Conservation (phyloP, 345 rosid species). For the Arabis hirsuta region DNA sequence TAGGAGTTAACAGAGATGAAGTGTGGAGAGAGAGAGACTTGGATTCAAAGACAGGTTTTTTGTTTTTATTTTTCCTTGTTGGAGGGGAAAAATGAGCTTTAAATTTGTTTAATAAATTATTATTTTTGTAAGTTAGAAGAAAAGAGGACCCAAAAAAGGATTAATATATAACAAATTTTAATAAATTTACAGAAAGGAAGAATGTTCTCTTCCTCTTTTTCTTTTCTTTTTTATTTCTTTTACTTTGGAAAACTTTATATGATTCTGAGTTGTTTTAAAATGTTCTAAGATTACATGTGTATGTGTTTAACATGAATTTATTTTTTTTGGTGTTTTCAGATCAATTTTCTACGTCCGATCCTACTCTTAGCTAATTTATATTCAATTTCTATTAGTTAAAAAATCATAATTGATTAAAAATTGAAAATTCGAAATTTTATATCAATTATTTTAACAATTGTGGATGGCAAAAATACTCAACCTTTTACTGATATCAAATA, state of each 20-base stretch:
- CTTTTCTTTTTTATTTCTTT: background rate
- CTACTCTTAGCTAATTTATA: background rate
- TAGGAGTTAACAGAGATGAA: constrained; percentile 40
- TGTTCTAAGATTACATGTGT: background rate
- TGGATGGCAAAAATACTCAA: too few species aligned
- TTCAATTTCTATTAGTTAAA: background rate
- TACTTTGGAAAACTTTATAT: constrained; percentile 28
- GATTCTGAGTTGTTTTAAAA: constrained; percentile 12
- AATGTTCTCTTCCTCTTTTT: constrained; percentile 21
- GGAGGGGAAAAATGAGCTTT: constrained; percentile 38
- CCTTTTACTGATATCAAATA: too few species aligned
- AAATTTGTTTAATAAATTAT: background rate
- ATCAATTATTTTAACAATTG: too few species aligned
- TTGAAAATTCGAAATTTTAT: too few species aligned
- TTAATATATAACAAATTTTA: background rate
- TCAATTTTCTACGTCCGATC: background rate
- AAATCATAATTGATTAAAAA: too few species aligned
- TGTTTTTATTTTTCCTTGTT: constrained; percentile 32
- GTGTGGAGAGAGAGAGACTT: constrained; percentile 50
- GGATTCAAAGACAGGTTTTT: constrained; percentile 78
- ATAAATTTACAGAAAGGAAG: background rate
- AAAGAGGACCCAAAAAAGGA: background rate
- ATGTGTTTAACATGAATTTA: background rate
- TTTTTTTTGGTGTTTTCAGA: too few species aligned
- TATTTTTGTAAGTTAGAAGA: background rate